These are phyloP conservation scores for Paramecium caudatum DNA, from an alignment of 73 alveolate genomes.

Conservation along the genomic window DNA sequence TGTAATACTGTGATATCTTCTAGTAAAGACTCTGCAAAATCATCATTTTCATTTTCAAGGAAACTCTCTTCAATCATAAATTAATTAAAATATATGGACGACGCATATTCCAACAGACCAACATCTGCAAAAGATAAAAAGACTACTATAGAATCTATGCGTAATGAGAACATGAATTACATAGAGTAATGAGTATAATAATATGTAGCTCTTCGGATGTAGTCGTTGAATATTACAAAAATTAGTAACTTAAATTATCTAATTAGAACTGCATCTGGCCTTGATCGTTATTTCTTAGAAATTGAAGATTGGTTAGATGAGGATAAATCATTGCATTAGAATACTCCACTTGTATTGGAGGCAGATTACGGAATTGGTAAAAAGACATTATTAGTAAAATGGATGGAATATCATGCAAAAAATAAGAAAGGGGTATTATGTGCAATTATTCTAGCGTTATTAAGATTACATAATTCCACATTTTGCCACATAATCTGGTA, in stretches of 20 bases:
- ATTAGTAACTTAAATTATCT: slow-evolving; percentile 40
- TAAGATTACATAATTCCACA: slow-evolving; percentile 59
- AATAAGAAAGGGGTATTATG: slow-evolving; percentile 69
- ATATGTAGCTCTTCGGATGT: slow-evolving; percentile 64
- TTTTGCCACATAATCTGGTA: slow-evolving; percentile 65
- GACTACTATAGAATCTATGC: slow-evolving; percentile 35
- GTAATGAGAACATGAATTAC: slow-evolving; percentile 59
- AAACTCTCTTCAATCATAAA: slow-evolving; percentile 39
- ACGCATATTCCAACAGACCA: slow-evolving; percentile 66
- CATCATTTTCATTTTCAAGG: slow-evolving; percentile 26
- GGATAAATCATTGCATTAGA: slow-evolving; percentile 64
- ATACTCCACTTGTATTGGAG: slow-evolving; percentile 80
- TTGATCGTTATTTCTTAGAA: slow-evolving; percentile 70
- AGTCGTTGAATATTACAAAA: slow-evolving; percentile 59
- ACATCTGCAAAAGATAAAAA: slow-evolving; percentile 56
- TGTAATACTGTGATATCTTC: not conserved
- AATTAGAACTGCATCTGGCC: slow-evolving; percentile 73
- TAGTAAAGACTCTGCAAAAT: slow-evolving; percentile 23
- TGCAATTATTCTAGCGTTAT: slow-evolving; percentile 6
- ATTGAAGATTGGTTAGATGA: slow-evolving; percentile 76
- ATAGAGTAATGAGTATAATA: not conserved
- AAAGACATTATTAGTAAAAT: slow-evolving; percentile 77
- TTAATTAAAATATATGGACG: slow-evolving; percentile 61
- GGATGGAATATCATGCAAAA: slow-evolving; percentile 80
- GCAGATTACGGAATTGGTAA: slow-evolving; percentile 88